Evolutionary conservation across 1,284 basidiomycete species (phyloP).

Genomic region (Coniferiporia weirii): DNA sequence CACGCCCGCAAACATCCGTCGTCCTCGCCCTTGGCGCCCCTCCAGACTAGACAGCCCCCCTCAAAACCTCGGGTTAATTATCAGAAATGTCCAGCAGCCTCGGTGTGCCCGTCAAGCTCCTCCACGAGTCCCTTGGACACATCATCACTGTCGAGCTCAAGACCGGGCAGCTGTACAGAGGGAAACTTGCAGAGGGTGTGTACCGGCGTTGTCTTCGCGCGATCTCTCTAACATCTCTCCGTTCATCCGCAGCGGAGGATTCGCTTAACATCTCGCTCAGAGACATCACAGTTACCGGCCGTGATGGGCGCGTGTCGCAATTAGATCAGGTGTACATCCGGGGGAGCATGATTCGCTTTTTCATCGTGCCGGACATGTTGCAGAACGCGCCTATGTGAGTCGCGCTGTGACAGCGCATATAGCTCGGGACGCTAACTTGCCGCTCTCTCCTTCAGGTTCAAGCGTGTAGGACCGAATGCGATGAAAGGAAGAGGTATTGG

Average conservation of each 20-base stretch:
- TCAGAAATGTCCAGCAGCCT: conserved; percentile 48
- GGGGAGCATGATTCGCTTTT: conserved; percentile 96
- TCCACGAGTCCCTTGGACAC: conserved; percentile 94
- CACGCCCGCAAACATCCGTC: neutral
- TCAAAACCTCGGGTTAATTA: neutral
- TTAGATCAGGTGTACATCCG: conserved; percentile 99
- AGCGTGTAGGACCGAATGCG: conserved; percentile 95
- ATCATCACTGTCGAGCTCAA: conserved; percentile 97
- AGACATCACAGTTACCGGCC: conserved; percentile 96
- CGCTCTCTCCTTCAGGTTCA: conserved; percentile 69
- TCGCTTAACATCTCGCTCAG: conserved; percentile 95
- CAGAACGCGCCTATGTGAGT: conserved; percentile 98
- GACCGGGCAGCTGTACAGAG: conserved; percentile 94
- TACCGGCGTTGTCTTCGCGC: conserved; percentile 9
- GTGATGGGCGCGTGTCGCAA: conserved; percentile 98
- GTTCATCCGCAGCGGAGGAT: conserved; percentile 77
- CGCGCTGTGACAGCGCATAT: conserved; percentile 4
- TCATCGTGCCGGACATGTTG: conserved; percentile 99
- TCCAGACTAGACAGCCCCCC: neutral
- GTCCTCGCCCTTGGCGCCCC: neutral
- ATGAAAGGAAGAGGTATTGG: conserved; percentile 99
- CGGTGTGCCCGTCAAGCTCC: conserved; percentile 87
- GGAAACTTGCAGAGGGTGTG: conserved; percentile 92
- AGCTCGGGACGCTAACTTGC: conserved; percentile 16
- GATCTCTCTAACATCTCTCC: conserved; percentile 20